Evolutionary conservation across 768 basidiomycete genomes (phyloP).

Genomic region (Coprinopsis sp.): DNA sequence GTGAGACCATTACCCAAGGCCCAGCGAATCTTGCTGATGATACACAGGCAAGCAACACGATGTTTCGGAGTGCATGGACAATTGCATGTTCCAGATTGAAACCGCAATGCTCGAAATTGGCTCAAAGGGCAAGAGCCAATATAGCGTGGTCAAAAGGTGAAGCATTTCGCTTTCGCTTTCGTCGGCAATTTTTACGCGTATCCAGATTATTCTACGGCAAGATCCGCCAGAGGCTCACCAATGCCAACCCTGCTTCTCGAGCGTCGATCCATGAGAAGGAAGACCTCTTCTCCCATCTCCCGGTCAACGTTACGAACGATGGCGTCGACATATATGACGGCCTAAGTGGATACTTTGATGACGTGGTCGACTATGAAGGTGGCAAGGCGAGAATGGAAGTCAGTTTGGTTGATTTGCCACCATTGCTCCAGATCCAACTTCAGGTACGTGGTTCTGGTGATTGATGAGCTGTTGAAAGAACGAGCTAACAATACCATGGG

Average conservation of each 20-base stretch:
- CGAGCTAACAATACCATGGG: constrained; percentile 10
- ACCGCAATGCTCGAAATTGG: constrained; percentile 80
- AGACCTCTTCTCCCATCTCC: constrained; percentile 89
- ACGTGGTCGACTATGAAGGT: constrained; percentile 82
- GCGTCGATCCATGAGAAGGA: constrained; percentile 77
- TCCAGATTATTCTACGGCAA: constrained; percentile 80
- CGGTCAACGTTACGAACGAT: constrained; percentile 88
- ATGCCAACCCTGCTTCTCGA: constrained; percentile 35
- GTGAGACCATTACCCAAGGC: constrained; percentile 34
- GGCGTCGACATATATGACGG: constrained; percentile 93
- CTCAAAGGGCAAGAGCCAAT: constrained; percentile 37
- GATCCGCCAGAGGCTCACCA: constrained; percentile 52
- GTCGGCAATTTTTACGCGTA: not conserved
- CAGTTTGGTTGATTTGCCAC: constrained; percentile 79
- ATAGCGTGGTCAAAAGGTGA: constrained; percentile 81
- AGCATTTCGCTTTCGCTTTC: constrained; percentile 1
- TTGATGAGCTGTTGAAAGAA: constrained; percentile 2
- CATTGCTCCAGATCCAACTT: constrained; percentile 90
- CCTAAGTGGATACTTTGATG: constrained; percentile 86
- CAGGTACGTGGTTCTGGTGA: too few relatives aligned
- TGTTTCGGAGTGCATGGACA: constrained; percentile 98
- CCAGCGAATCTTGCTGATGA: constrained; percentile 6
- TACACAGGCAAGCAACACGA: constrained; percentile 88
- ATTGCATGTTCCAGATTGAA: constrained; percentile 98
- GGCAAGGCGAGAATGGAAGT: constrained; percentile 86